phyloP scores from a whole-genome alignment of 2,329 filamentous ascomycete species.

The Exophiala lecanii-corni region DNA sequence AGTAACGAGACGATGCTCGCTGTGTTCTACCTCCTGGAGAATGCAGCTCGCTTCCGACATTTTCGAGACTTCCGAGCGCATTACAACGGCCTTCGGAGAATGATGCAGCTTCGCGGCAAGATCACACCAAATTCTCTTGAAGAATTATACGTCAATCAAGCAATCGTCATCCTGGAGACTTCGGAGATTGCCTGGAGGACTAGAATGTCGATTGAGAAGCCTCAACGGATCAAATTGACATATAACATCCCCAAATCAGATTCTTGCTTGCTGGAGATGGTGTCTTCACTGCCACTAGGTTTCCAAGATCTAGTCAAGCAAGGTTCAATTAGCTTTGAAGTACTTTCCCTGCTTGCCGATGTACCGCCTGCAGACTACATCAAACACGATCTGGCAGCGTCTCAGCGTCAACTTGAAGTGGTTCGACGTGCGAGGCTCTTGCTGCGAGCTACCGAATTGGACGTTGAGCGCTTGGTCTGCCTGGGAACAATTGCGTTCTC shows the following conservation, averaged over 20 bases:
- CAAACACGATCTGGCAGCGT: not conserved
- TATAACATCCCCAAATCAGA: not conserved
- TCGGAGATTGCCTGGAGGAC: not conserved
- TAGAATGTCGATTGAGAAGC: constrained; percentile 1
- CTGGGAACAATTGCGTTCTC: not conserved
- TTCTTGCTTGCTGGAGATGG: not conserved
- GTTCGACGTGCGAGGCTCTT: not conserved
- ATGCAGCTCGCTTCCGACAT: not conserved
- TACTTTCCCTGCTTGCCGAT: not conserved
- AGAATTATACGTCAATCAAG: not conserved
- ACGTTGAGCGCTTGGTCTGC: not conserved
- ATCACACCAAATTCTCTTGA: not conserved
- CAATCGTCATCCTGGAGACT: not conserved
- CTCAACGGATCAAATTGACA: not conserved
- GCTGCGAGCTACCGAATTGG: not conserved
- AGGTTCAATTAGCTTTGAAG: not conserved
- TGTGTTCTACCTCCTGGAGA: not conserved
- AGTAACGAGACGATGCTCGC: not conserved
- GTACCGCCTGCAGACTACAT: not conserved
- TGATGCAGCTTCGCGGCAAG: not conserved
- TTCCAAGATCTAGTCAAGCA: not conserved
- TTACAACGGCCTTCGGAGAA: not conserved
- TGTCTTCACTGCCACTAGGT: not conserved
- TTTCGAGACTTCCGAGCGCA: not conserved
- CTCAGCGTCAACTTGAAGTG: not conserved